Percentiles rank a stretch among this genome's conserved stretches.
phyloP scores from a whole-genome alignment of 2,329 filamentous ascomycete species.

The Dothidotthia symphoricarpi region DNA sequence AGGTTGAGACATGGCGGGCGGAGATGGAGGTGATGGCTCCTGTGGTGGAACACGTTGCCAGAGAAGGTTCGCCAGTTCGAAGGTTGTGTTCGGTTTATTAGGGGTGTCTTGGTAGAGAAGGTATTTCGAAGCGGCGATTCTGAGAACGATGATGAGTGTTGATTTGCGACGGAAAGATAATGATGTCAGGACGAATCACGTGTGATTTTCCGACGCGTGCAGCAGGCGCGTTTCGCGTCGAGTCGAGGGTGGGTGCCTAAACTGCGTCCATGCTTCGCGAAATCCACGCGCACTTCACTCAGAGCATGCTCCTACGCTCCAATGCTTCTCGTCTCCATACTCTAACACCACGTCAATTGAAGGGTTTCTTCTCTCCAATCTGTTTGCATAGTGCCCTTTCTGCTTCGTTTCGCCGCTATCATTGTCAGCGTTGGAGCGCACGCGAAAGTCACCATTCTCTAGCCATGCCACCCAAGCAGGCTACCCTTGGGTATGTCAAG shows the following conservation, averaged over 20 bases:
- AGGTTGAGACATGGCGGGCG: constrained; percentile 42
- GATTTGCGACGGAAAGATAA: constrained; percentile 10
- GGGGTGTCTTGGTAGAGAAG: background rate
- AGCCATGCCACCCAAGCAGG: constrained; percentile 63
- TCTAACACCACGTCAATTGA: constrained; percentile 1
- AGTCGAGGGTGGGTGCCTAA: constrained; percentile 18
- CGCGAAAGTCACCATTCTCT: constrained; percentile 6
- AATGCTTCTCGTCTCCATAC: constrained; percentile 20
- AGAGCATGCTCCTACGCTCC: constrained; percentile 36
- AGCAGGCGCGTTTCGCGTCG: constrained; percentile 28
- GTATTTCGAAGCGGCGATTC: constrained; percentile 1
- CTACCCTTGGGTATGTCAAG: constrained; percentile 85
- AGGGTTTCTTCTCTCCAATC: constrained; percentile 2
- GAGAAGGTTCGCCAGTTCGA: constrained; percentile 33
- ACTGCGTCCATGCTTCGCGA: constrained; percentile 7
- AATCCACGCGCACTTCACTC: constrained; percentile 10
- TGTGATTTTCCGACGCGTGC: constrained; percentile 23
- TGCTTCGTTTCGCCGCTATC: constrained; percentile 4
- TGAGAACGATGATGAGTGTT: constrained; percentile 9
- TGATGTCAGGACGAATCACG: constrained; percentile 35
- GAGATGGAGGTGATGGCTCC: constrained; percentile 9
- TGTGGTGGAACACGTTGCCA: constrained; percentile 27
- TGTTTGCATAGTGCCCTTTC: constrained; percentile 10
- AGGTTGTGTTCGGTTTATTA: background rate
- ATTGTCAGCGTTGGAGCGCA: constrained; percentile 8